phyloP scores from a whole-genome alignment of 768 basidiomycete species.

The Xerocomellus chrysenteron region DNA sequence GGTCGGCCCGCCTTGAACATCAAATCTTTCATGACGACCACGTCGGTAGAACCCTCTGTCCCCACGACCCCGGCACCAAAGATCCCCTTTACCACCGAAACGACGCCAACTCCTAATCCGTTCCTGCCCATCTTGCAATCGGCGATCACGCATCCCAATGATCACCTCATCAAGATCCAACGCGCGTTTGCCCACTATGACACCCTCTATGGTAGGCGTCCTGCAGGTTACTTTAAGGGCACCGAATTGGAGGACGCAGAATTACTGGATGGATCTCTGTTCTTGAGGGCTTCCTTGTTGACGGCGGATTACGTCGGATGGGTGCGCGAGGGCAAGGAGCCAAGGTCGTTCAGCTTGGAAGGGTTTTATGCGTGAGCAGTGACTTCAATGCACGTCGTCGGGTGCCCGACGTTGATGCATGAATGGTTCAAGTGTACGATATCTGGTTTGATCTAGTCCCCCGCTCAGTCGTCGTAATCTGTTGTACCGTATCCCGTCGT shows the following conservation, averaged over 20 bases:
- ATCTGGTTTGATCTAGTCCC: too few relatives aligned
- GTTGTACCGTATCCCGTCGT: background rate
- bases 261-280: slow-evolving; percentile 37
- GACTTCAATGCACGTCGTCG: background rate
- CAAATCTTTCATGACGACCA: slow-evolving; percentile 27
- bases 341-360: slow-evolving; percentile 27
- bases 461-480: too few relatives aligned
- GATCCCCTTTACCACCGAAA: slow-evolving; percentile 6
- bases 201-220: slow-evolving; percentile 27
- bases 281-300: slow-evolving; percentile 29
- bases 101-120: slow-evolving; percentile 29
- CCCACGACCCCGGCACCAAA: background rate
- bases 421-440: too few relatives aligned
- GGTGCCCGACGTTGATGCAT: too few relatives aligned
- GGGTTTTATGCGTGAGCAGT: slow-evolving; percentile 21
- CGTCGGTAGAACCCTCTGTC: slow-evolving; percentile 19
- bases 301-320: slow-evolving; percentile 36
- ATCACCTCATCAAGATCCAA: slow-evolving; percentile 33
- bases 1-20: slow-evolving; percentile 32
- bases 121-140: slow-evolving; percentile 42
- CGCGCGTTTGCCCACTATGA: slow-evolving; percentile 34
- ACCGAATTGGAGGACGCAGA: slow-evolving; percentile 32
- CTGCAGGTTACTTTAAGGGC: slow-evolving; percentile 24
- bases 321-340: slow-evolving; percentile 36
- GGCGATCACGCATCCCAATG: slow-evolving; percentile 34